Evolutionary conservation across 2,329 filamentous ascomycete species (phyloP).

Genomic region (Talaromyces atroroseus): DNA sequence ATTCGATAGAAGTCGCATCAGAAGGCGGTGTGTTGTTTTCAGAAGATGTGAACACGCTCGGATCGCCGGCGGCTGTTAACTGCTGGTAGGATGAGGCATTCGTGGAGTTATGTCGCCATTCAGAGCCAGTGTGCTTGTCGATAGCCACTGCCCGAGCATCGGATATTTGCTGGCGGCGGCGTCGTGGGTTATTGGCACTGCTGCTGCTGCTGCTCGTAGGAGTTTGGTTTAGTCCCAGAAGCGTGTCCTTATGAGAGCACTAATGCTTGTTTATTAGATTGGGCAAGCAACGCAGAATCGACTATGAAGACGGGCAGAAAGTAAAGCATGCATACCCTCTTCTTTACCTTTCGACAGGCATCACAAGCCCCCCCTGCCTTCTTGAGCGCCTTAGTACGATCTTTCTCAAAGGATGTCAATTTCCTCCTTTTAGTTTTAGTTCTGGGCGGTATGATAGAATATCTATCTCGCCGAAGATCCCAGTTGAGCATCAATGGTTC

Average conservation of each 20-base stretch:
- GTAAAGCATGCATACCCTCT: constrained; percentile 3
- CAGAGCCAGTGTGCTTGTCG: neutral
- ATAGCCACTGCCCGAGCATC: neutral
- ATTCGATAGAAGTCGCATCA: neutral
- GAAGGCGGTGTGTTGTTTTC: neutral
- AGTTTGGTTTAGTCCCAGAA: neutral
- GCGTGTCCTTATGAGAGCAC: neutral
- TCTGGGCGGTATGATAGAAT: neutral
- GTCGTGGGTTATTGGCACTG: neutral
- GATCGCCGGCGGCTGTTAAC: neutral
- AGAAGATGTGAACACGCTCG: neutral
- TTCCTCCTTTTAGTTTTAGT: neutral
- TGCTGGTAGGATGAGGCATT: neutral
- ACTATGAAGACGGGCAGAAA: neutral
- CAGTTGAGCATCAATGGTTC: neutral
- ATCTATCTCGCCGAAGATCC: neutral
- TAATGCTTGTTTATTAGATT: neutral
- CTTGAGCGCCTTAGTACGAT: neutral
- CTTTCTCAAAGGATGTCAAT: neutral
- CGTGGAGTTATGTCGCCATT: neutral
- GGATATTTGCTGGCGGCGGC: neutral
- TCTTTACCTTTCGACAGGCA: neutral
- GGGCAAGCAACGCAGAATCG: neutral
- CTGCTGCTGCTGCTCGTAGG: neutral
- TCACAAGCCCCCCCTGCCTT: constrained; percentile 7